Percentiles rank a stretch among this genome's conserved stretches.
phyloP scores from a whole-genome alignment of 139 green algal species.

The Parachlorella kessleri region DNA sequence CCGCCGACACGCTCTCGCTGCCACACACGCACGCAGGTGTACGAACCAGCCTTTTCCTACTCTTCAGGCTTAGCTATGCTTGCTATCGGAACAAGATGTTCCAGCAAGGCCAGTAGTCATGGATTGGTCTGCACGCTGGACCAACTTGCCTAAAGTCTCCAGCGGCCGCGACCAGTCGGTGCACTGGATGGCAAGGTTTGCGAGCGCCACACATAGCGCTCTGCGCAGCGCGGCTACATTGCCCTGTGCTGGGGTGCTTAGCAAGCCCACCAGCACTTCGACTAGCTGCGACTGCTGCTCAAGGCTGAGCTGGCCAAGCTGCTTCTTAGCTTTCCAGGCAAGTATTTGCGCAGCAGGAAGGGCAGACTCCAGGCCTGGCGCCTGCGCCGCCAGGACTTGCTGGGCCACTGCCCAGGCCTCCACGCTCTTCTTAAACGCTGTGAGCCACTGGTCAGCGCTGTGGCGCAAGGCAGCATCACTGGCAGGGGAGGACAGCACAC shows the following conservation, averaged over 20 bases:
- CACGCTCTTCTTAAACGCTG: not conserved
- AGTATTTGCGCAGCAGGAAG: conserved; percentile 22
- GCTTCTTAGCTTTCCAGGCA: conserved; percentile 28
- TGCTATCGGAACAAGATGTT: not conserved
- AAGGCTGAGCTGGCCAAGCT: conserved; percentile 35
- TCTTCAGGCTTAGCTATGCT: no score
- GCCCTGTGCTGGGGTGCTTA: not conserved
- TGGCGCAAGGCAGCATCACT: not conserved
- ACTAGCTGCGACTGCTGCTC: conserved; percentile 9
- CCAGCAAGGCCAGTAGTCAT: not conserved
- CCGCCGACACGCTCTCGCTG: no score
- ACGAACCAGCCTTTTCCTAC: no score
- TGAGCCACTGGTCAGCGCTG: conserved; percentile 26
- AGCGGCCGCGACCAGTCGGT: conserved; percentile 11
- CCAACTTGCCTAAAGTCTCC: conserved; percentile 16
- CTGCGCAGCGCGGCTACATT: not conserved
- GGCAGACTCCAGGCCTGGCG: not conserved
- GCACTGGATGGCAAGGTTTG: conserved; percentile 28
- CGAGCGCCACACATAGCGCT: conserved; percentile 9
- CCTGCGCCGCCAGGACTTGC: not conserved
- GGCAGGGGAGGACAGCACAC: not conserved
- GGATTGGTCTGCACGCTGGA: not conserved
- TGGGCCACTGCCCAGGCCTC: conserved; percentile 11
- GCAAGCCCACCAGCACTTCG: conserved; percentile 4
- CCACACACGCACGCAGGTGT: no score